Conservation (phyloP, 2,329 filamentous ascomycete species). For the Trichoderma atroviride region DNA sequence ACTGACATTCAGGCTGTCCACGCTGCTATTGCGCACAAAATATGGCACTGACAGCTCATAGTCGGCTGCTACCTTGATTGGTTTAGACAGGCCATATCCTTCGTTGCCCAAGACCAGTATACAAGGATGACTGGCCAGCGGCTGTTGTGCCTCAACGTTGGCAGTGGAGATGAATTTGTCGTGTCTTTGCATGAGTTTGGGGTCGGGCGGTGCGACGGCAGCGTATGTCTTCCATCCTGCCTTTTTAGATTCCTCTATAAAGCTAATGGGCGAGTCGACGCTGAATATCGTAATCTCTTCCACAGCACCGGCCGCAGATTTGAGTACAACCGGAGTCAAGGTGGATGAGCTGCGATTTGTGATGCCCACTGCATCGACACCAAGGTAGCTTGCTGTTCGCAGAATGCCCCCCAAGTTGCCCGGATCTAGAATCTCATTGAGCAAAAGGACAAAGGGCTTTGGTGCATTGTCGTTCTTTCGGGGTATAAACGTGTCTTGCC, state of each 20-base stretch:
- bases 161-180: slow-evolving; percentile 54
- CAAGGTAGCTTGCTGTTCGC: slow-evolving; percentile 87
- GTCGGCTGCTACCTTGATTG: slow-evolving; percentile 68
- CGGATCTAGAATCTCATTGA: slow-evolving; percentile 80
- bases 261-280: slow-evolving; percentile 66
- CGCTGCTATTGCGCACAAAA: slow-evolving; percentile 54
- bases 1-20: slow-evolving; percentile 93
- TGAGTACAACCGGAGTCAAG: slow-evolving; percentile 76
- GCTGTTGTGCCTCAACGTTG: slow-evolving; percentile 53
- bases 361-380: slow-evolving; percentile 79
- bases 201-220: slow-evolving; percentile 58
- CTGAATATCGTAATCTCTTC: slow-evolving; percentile 77
- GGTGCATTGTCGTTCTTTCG: slow-evolving; percentile 40
- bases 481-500: slow-evolving; percentile 55
- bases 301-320: slow-evolving; percentile 84
- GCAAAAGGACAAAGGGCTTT: slow-evolving; percentile 71
- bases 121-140: slow-evolving; percentile 64
- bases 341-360: slow-evolving; percentile 73
- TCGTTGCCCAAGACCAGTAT: slow-evolving; percentile 85
- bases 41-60: slow-evolving; percentile 66
- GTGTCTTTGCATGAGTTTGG: slow-evolving; percentile 40
- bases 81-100: slow-evolving; percentile 69
- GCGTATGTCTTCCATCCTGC: slow-evolving; percentile 85
- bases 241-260: slow-evolving; percentile 67
- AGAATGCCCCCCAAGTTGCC: slow-evolving; percentile 90